Evolutionary conservation across 2,329 filamentous ascomycete genomes (phyloP), one percentile per base, ranked within the genome.

Genomic region (Trichophyton benhamiae): DNA sequence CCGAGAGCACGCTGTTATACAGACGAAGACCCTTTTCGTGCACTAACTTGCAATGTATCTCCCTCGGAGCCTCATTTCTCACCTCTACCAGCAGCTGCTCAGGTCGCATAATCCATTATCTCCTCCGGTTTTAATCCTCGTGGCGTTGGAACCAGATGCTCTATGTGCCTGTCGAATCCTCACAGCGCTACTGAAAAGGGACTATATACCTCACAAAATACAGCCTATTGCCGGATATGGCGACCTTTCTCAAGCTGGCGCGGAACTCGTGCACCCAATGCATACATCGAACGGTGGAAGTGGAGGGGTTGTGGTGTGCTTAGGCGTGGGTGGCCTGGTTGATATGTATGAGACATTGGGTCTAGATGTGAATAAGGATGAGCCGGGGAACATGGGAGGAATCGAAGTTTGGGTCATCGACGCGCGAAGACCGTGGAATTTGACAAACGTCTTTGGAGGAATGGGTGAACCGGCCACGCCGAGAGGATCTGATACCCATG

Each of bases 191-290:
- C 81, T 99, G 63, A 96, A 95, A 76, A 88, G 92, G 80, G 94
- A 99, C 79, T 97, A 95, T 72, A 95, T 99, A 67, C 89, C 88
- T 13, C 92, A 97, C 78, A 97, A 96, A 76, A 96, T 97, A 70
- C 89, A 96, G 70, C 94, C 94, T 0, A 87, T 99, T 60, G 85
- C 89, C 20, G 94, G 94, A 61, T 97, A 96, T 83, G 86, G 84
- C 66, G 94, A 97, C 72, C 83, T 99, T 55, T 82, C 89, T 70
- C 86, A 84, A 67, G 87, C 87, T 22, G 91, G 91, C 53, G 82
- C 83, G 69, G 85, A 91, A 66, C 80, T 95, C 52, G 87, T 96
- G 46, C 81, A 80, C 60, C 91, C 91, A 9, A 91, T 96, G 89
- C 91, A 90, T 80, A 86, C 88, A 70, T 85, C 84, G 33, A 82